Evolutionary conservation across 179 eudicot genomes (phyloP).

Genomic region (Sideroxylon spinosum): DNA sequence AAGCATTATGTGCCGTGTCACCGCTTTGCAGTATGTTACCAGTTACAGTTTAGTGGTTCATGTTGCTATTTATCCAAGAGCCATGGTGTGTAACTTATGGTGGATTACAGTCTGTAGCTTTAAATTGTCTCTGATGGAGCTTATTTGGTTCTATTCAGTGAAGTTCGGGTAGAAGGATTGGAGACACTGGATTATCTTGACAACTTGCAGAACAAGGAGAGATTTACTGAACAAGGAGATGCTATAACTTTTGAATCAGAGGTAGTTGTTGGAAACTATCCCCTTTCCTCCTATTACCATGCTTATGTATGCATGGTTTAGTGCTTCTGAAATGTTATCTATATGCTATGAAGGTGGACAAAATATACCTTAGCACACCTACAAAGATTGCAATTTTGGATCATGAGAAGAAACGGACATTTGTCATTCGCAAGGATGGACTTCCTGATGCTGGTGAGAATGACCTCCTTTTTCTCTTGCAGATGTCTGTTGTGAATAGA

Average conservation of each 20-base stretch:
- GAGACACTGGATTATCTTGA: constrained; percentile 91
- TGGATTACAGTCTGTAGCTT: neutral
- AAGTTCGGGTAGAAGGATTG: constrained; percentile 94
- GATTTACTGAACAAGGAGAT: constrained; percentile 95
- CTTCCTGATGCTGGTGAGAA: constrained; percentile 95
- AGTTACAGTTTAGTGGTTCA: constrained; percentile 6
- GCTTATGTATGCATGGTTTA: constrained; percentile 17
- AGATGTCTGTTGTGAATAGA: neutral
- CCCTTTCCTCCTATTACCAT: neutral
- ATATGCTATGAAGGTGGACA: constrained; percentile 62
- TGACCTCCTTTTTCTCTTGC: neutral
- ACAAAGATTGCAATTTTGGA: constrained; percentile 85
- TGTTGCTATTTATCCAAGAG: neutral
- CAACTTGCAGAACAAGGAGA: constrained; percentile 66
- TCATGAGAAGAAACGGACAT: constrained; percentile 95
- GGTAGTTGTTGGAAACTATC: constrained; percentile 39
- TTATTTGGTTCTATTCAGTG: constrained; percentile 49
- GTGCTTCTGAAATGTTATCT: constrained; percentile 2
- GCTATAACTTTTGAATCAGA: constrained; percentile 93
- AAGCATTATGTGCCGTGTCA: constrained; percentile 4
- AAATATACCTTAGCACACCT: constrained; percentile 88
- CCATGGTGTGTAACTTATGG: neutral
- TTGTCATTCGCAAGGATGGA: constrained; percentile 93
- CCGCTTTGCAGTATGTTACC: neutral
- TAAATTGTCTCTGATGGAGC: constrained; percentile 3